These are phyloP conservation scores for Phytophthora pseudosyringae DNA, from an alignment of 352 stramenopile species.

Conservation along the genomic window DNA sequence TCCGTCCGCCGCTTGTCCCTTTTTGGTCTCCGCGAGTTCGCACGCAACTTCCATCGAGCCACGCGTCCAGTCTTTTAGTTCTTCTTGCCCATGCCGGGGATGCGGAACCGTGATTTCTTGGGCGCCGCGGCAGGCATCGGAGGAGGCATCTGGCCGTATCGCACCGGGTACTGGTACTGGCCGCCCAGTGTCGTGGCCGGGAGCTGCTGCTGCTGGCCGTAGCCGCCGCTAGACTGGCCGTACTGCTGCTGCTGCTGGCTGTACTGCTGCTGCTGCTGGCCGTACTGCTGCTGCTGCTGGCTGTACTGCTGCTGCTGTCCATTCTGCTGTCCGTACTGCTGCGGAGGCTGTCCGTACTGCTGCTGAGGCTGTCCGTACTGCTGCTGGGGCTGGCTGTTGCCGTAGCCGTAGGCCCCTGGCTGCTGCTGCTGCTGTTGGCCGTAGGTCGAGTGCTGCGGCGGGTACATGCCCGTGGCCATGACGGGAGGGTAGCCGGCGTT, in stretches of 20 bases:
- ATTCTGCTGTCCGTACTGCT: conserved; percentile 25
- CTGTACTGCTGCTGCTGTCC: conserved; percentile 25
- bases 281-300: conserved; percentile 13
- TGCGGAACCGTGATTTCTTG: conserved; percentile 79
- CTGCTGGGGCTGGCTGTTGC: conserved; percentile 34
- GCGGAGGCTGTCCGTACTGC: conserved; percentile 34
- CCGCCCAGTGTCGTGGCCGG: conserved; percentile 40
- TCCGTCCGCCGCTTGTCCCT: conserved; percentile 18
- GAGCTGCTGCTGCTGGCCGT: conserved; percentile 16
- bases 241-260: conserved; percentile 31
- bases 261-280: conserved; percentile 28
- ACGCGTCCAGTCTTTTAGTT: conserved; percentile 59
- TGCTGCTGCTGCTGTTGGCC: conserved; percentile 36
- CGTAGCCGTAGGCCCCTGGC: conserved; percentile 35
- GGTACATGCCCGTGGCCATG: conserved; percentile 58
- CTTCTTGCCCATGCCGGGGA: conserved; percentile 77
- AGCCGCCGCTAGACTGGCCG: conserved; percentile 22
- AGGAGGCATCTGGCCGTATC: conserved; percentile 58
- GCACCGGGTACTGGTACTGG: conserved; percentile 64
- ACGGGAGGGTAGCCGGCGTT: conserved; percentile 48
- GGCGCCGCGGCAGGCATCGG: conserved; percentile 54
- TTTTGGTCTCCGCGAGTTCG: conserved; percentile 19
- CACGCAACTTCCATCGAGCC: conserved; percentile 20
- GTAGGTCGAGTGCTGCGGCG: conserved; percentile 60
- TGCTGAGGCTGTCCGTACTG: conserved; percentile 21